Percentiles rank a stretch among this genome's conserved stretches.
Evolutionary conservation across 1,284 basidiomycete species (phyloP).

Genomic region (Ustilago cynodontis): DNA sequence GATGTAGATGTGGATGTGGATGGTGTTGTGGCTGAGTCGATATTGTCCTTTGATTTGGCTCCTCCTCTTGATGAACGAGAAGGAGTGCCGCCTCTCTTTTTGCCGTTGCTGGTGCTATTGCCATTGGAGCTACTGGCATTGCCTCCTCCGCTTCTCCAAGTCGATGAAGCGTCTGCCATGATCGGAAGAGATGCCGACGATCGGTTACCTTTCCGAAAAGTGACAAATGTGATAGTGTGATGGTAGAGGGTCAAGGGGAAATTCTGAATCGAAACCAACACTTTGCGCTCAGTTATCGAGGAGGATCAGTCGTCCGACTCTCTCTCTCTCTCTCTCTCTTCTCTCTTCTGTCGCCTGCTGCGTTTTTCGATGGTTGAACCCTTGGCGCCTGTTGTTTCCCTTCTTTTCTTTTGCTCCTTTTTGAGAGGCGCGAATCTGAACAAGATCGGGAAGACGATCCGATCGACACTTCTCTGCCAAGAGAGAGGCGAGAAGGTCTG

Average conservation of each 20-base stretch:
- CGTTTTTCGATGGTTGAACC: not conserved
- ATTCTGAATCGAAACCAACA: not conserved
- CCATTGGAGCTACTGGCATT: not conserved
- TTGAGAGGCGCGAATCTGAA: not conserved
- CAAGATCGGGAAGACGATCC: not conserved
- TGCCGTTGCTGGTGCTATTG: constrained; percentile 2
- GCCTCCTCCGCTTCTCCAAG: constrained; percentile 33
- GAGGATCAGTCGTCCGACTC: constrained; percentile 1
- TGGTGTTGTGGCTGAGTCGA: not conserved
- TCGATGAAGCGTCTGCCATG: constrained; percentile 42
- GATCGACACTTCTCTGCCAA: too few relatives aligned
- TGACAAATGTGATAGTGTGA: not conserved
- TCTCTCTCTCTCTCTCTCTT: not conserved
- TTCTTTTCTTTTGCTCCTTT: not conserved
- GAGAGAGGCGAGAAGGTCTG: too few relatives aligned
- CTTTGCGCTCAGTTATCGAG: not conserved
- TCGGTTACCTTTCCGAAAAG: not conserved
- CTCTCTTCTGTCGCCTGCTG: too few relatives aligned
- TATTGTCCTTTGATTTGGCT: not conserved
- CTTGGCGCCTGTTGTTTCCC: not conserved
- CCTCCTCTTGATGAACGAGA: constrained; percentile 20
- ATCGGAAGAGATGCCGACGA: not conserved
- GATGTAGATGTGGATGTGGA: constrained; percentile 9
- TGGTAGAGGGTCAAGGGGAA: not conserved
- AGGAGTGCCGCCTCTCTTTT: constrained; percentile 17